Evolutionary conservation across 176 grass and related monocot genomes (phyloP).

Genomic region (Cenchrus fungigraminus): DNA sequence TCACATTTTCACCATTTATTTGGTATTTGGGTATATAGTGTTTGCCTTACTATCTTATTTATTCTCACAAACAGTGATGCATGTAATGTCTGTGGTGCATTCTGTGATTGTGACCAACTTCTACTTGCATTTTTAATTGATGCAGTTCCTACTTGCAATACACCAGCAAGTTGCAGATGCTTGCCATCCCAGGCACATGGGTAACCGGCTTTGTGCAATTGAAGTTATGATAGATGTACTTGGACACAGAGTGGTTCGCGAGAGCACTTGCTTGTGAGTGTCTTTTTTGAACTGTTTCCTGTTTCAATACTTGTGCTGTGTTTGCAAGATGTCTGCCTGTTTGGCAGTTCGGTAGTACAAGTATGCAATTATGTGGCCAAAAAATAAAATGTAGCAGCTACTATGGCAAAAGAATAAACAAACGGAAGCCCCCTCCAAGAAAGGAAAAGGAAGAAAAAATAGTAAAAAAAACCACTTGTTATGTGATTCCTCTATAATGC

Average conservation of each 20-base stretch:
- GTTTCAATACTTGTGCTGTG: conserved; percentile 28
- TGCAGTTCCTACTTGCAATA: conserved; percentile 88
- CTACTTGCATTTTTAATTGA: conserved; percentile 18
- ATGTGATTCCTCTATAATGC: not conserved
- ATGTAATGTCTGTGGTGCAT: conserved; percentile 4
- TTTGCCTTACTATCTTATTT: conserved; percentile 15
- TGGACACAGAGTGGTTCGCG: conserved; percentile 73
- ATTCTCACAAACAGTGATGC: conserved; percentile 9
- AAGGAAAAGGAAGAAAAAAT: too few species aligned
- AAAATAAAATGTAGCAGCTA: not conserved
- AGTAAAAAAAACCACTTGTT: not conserved
- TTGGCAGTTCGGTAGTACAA: not conserved
- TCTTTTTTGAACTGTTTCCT: conserved; percentile 34
- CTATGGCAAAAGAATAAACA: not conserved
- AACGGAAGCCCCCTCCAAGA: too few species aligned
- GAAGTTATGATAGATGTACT: conserved; percentile 84
- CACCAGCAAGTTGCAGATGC: conserved; percentile 89
- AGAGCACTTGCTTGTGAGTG: conserved; percentile 92
- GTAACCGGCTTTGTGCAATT: conserved; percentile 72
- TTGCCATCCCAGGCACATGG: conserved; percentile 75
- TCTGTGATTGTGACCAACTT: conserved; percentile 32
- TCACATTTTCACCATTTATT: not conserved
- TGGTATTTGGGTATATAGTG: not conserved
- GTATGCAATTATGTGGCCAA: not conserved
- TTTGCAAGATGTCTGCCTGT: conserved; percentile 10